Base-by-base conservation (phyloP, 768 basidiomycete species). In the Termitomyces sp. region DNA sequence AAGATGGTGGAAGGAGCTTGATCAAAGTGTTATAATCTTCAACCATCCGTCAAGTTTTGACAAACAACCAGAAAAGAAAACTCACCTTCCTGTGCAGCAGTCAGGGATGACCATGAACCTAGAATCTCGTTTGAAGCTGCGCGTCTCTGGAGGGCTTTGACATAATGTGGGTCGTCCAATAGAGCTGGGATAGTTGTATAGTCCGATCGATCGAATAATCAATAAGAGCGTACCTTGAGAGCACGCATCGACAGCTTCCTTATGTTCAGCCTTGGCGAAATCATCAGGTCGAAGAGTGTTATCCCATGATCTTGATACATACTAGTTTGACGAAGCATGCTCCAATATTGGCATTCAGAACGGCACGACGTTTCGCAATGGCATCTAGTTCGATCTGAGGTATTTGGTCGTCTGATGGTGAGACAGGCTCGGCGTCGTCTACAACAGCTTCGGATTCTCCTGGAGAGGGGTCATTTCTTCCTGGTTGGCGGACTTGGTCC, bases 131-230 rank as follows among this genome's bases (percentile, higher is more conserved):
- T 96, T 7, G 90, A 91, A 21, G 80, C 66, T 12, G 94, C 94
- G n/a, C 97, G 84, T 62, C 97, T 76, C 66, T 93, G 91, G 6
- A 97, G 74, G 0, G 89, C 95, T 71, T 96, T 98, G 62, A 88
- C 69, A 67, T 98, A 96, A 21, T 72, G 68, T 11, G 94, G 88
- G 64, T 97, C 90, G 64, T 98, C 91, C 33, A 78, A 70, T n/a
- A 99, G 76, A 26, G 60, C 60, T 62, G 30, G 26, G 17, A 41
- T 12, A 38, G 52, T 40, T n/a, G 38, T 35, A 17, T 45, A 28
- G 94, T 38, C 45, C n/a, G 33, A 55, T 46, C 11, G 17, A 58
- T 55, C 28, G 30, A 37, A 44, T 38, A 46, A 37, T 26, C 35
- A 14, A 51, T 19, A 15, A 54, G 15, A 31, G 26, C 56, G 48